Evolutionary conservation across 2,329 filamentous ascomycete species (phyloP).

Genomic region (Lachnellula arida): DNA sequence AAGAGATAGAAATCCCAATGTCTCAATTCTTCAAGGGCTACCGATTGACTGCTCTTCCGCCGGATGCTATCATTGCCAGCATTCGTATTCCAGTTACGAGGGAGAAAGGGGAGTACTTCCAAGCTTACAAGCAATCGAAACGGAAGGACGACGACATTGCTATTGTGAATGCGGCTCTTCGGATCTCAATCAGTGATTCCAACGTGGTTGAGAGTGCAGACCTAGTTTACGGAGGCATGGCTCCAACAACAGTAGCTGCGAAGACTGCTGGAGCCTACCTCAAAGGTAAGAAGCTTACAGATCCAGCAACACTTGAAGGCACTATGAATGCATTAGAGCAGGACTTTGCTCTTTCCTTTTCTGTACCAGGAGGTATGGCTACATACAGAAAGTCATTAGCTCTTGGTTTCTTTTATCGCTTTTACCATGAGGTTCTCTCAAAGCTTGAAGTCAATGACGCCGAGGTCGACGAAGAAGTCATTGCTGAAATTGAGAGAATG

Average conservation of each 20-base stretch:
- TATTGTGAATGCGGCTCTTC: slow-evolving; percentile 85
- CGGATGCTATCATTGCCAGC: slow-evolving; percentile 78
- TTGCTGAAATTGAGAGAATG: slow-evolving; percentile 78
- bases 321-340: slow-evolving; percentile 83
- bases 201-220: slow-evolving; percentile 70
- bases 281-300: slow-evolving; percentile 71
- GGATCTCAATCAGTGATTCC: slow-evolving; percentile 64
- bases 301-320: slow-evolving; percentile 79
- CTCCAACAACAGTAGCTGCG: slow-evolving; percentile 82
- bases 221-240: slow-evolving; percentile 93
- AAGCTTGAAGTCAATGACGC: slow-evolving; percentile 47
- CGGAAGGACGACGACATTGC: slow-evolving; percentile 98
- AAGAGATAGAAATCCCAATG: slow-evolving; percentile 86
- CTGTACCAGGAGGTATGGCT: slow-evolving; percentile 95
- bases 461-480: slow-evolving; percentile 65
- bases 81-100: slow-evolving; percentile 78
- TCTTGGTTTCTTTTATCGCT: slow-evolving; percentile 92
- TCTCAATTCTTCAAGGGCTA: slow-evolving; percentile 90
- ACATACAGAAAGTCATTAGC: slow-evolving; percentile 90
- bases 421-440: slow-evolving; percentile 83
- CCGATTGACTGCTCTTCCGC: slow-evolving; percentile 72
- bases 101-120: slow-evolving; percentile 74
- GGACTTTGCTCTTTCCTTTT: slow-evolving; percentile 85
- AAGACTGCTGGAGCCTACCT: slow-evolving; percentile 72
- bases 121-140: slow-evolving; percentile 94